Percentiles rank a stretch among this genome's conserved stretches.
phyloP scores from a whole-genome alignment of 495 filamentous ascomycete species.

The Hyphodiscus hymeniophilus region DNA sequence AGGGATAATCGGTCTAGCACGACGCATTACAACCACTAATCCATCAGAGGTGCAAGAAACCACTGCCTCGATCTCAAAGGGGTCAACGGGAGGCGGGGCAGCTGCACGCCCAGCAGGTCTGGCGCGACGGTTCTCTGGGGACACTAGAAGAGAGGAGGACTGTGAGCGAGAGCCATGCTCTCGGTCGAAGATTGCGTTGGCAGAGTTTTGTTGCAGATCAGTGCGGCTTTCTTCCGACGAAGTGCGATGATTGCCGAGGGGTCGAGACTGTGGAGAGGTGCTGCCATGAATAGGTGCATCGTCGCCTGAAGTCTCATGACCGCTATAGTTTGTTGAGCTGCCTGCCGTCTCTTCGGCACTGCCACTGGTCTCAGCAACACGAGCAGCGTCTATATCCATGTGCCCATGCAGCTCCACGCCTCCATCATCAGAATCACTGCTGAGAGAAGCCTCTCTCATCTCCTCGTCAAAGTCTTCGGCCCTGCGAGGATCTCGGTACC shows the following conservation, averaged over 20 bases:
- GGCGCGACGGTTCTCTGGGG: not conserved
- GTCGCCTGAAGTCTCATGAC: not conserved
- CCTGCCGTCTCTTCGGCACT: not conserved
- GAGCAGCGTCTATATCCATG: conserved; percentile 30
- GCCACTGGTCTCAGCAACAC: not conserved
- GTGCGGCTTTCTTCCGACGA: conserved; percentile 11
- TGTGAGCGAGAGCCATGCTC: conserved; percentile 6
- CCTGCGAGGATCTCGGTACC: conserved; percentile 63
- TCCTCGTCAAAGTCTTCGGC: conserved; percentile 28
- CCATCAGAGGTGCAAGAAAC: conserved; percentile 88
- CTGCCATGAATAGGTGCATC: not conserved
- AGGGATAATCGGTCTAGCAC: conserved; percentile 63
- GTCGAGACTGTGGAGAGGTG: not conserved
- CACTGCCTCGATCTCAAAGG: conserved; percentile 73
- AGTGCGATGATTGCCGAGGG: not conserved
- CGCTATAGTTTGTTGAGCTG: not conserved
- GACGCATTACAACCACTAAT: conserved; percentile 73
- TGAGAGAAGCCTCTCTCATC: conserved; percentile 17
- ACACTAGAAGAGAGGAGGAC: conserved; percentile 3
- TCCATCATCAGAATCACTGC: conserved; percentile 23
- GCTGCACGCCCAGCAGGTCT: not conserved
- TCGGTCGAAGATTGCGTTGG: conserved; percentile 11
- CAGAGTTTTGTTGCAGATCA: conserved; percentile 9
- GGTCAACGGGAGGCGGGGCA: conserved; percentile 14
- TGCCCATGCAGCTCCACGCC: conserved; percentile 12